These are phyloP conservation scores for Combretum micranthum DNA, from an alignment of 345 rosid genomes.

Conservation along the genomic window DNA sequence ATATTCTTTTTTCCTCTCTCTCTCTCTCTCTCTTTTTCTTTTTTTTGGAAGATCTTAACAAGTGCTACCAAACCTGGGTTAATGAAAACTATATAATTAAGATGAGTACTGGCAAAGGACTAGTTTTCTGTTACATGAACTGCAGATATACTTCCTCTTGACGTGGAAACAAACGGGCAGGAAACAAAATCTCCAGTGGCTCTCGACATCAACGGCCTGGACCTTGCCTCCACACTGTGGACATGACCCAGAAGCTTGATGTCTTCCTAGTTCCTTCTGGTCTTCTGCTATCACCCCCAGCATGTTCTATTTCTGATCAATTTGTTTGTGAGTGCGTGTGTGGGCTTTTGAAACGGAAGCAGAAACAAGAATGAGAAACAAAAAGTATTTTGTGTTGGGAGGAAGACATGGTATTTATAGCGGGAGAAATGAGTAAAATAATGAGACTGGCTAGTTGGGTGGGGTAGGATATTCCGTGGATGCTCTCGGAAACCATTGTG, in stretches of 20 bases:
- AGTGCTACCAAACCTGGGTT: too few relatives aligned
- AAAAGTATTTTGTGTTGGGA: background rate
- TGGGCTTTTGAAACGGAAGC: background rate
- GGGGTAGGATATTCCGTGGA: background rate
- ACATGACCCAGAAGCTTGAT: conserved; percentile 67
- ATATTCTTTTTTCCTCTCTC: too few relatives aligned
- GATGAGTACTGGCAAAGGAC: conserved; percentile 19
- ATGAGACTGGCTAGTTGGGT: background rate
- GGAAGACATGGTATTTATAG: background rate
- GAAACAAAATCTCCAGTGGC: conserved; percentile 72
- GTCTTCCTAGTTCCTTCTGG: conserved; percentile 61
- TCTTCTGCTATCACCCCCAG: conserved; percentile 23
- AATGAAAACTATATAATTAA: too few relatives aligned
- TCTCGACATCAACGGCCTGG: conserved; percentile 60
- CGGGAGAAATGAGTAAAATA: background rate
- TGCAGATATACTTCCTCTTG: conserved; percentile 57
- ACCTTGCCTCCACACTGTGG: conserved; percentile 80
- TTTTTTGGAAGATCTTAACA: too few relatives aligned
- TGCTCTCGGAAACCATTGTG: too few relatives aligned
- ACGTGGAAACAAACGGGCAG: conserved; percentile 57
- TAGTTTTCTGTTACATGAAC: conserved; percentile 51
- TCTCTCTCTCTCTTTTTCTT: too few relatives aligned
- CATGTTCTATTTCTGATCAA: conserved; percentile 3
- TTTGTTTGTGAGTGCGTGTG: background rate
- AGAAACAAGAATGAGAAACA: too few relatives aligned